A percentile compares a stretch with the other conserved stretches of the same genome.
phyloP scores from a whole-genome alignment of 805 yeast species.

The Nakazawaea anatomiae region DNA sequence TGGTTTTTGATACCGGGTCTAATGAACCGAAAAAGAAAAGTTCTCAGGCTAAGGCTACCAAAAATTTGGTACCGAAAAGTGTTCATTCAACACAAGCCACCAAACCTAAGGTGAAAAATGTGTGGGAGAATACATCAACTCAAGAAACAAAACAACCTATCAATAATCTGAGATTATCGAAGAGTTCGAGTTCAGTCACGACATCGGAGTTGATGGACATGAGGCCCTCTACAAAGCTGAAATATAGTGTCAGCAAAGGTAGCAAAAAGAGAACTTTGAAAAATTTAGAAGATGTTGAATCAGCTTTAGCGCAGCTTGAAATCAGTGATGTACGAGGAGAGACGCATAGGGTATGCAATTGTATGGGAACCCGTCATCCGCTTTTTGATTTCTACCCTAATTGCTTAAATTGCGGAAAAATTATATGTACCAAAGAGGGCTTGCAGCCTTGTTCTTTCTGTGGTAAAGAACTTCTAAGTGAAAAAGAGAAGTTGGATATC shows the following conservation, averaged over 20 bases:
- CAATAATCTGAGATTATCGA: slow-evolving; percentile 10
- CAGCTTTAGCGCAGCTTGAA: slow-evolving; percentile 41
- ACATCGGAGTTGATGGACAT: slow-evolving; percentile 42
- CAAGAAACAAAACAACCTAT: slow-evolving; percentile 10
- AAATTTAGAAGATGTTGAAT: slow-evolving; percentile 42
- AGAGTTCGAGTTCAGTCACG: slow-evolving; percentile 25
- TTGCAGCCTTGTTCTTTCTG: slow-evolving; percentile 86
- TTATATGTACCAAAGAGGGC: slow-evolving; percentile 87
- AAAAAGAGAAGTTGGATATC: slow-evolving; percentile 57
- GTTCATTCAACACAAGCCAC: background rate
- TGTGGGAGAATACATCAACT: slow-evolving; percentile 4
- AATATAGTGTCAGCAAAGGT: slow-evolving; percentile 24
- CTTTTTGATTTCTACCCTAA: slow-evolving; percentile 87
- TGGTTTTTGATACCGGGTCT: slow-evolving; percentile 24
- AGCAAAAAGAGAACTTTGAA: slow-evolving; percentile 44
- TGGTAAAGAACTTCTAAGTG: slow-evolving; percentile 57
- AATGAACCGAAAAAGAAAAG: slow-evolving; percentile 1
- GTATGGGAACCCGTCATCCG: slow-evolving; percentile 87
- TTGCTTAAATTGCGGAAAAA: slow-evolving; percentile 90
- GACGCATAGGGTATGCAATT: slow-evolving; percentile 45
- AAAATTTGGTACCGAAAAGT: background rate
- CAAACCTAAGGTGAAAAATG: slow-evolving; percentile 13
- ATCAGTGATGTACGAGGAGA: slow-evolving; percentile 13
- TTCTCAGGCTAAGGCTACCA: background rate
- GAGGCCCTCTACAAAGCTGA: slow-evolving; percentile 26